These are phyloP conservation scores for Arabidopsis hybrid DNA, from an alignment of 441 rosid species.

Conservation along the genomic window DNA sequence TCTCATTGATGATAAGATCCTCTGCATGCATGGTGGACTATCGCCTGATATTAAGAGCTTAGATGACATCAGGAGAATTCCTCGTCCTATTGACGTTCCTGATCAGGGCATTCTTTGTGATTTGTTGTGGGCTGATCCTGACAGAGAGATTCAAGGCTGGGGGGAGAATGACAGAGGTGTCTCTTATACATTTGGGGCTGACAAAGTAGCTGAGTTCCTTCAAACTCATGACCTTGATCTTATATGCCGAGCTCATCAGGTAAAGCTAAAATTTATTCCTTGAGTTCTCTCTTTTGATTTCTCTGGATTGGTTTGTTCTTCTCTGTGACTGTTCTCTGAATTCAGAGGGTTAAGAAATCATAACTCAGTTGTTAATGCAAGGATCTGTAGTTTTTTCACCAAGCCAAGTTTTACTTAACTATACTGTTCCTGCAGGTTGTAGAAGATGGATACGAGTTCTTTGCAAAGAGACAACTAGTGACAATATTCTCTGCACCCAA, in stretches of 20 bases:
- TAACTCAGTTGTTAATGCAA: neutral
- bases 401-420: neutral
- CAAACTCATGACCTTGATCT: conserved; percentile 76
- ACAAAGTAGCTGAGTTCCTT: conserved; percentile 69
- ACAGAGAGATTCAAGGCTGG: conserved; percentile 72
- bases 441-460: conserved; percentile 86
- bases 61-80: conserved; percentile 69
- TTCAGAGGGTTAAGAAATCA: neutral
- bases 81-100: conserved; percentile 82
- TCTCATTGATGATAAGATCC: conserved; percentile 77
- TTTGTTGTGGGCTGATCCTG: conserved; percentile 82
- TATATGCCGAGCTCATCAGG: conserved; percentile 82
- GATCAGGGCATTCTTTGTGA: conserved; percentile 83
- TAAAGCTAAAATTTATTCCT: conserved; percentile 29
- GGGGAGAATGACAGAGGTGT: conserved; percentile 84
- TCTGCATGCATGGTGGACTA: conserved; percentile 86
- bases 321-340: neutral
- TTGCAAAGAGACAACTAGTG: conserved; percentile 70
- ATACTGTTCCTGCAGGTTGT: conserved; percentile 57
- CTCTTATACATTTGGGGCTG: conserved; percentile 75
- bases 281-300: neutral
- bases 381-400: neutral
- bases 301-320: neutral
- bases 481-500: conserved; percentile 78
- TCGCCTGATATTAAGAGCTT: conserved; percentile 70